Evolutionary conservation across 2,329 filamentous ascomycete genomes (phyloP), one percentile per base, ranked within the genome.

Genomic region (Aaosphaeria arxii): DNA sequence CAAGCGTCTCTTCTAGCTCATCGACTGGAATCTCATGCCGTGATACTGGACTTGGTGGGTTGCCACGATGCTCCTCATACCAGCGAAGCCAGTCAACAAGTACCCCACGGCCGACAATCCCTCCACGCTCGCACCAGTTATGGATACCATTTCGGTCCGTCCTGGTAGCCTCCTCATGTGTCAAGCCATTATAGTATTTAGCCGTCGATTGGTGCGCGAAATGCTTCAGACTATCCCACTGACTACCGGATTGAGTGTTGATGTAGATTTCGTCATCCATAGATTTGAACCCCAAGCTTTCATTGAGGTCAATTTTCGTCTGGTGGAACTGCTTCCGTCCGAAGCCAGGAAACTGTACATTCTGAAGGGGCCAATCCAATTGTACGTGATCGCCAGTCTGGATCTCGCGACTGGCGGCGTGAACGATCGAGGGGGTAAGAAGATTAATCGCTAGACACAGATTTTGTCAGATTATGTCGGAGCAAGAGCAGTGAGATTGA

Each of bases 321-420:
- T 81, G 79, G 31, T 76, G 64, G 44, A 75, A 77, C 6, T 76
- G 74, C 32, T 76, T 74, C 2, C 81, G 73, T 40, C 75, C 74
- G 53, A 82, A 77, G 50, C 78, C 77, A 1, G 80, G 77, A 53
- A 77, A 74, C 48, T 83, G 78, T 3, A 82, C 65, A 55, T 83
- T 82, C 17, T 73, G 76, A 50, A 83, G 59, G 28, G 79, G 76
- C 80, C 80, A 83, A 29, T 74, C 74, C 36, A 84, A 69, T 7
- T 76, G 76, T 28, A 82, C 73, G 31, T 78, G 71, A 17, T 69
- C 69, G 9, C 81, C 81, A 0, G 74, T 77, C 36, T 69, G 71
- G 55, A 83, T 82, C 54, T 80, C 75, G 5, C 70, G 67, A 4
- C 70, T 66, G 2, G 80, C 79, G 0, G 77, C 72, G 24, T 70